Conservation (phyloP, 208 protist genomes). For the Vickermania ingenoplastis region DNA sequence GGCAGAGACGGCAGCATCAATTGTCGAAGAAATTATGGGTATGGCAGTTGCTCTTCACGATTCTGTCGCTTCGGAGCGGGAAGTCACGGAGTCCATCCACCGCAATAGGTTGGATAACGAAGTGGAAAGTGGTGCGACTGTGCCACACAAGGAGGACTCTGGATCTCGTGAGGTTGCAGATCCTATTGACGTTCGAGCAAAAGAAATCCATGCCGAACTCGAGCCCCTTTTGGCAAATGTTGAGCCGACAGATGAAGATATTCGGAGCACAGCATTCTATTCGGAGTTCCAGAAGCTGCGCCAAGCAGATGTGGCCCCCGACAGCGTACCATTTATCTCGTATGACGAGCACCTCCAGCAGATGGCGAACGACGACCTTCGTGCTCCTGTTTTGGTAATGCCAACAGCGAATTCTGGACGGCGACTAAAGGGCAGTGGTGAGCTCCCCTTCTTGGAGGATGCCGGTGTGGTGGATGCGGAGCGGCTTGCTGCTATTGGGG, state of each 20-base stretch:
- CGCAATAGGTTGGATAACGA: no score
- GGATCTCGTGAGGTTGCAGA: no score
- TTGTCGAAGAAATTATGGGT: neutral
- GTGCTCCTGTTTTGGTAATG: neutral
- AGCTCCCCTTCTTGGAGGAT: slow-evolving; percentile 1
- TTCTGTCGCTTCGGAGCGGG: neutral
- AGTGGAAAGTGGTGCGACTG: no score
- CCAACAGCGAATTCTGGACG: neutral
- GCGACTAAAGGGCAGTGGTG: neutral
- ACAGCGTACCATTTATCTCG: neutral
- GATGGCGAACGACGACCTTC: neutral
- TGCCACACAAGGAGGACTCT: no score
- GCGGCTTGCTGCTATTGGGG: neutral
- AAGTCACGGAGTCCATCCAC: no score
- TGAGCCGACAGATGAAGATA: neutral
- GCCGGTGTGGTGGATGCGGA: neutral
- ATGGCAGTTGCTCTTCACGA: neutral
- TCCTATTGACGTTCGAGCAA: no score
- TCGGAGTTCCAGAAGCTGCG: neutral
- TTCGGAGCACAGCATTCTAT: neutral
- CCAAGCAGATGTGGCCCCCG: neutral
- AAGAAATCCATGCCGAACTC: neutral
- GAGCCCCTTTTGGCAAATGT: neutral
- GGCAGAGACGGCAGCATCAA: neutral
- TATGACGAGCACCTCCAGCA: neutral